Evolutionary conservation across 2,329 filamentous ascomycete species (phyloP), one percentile per base, ranked within the genome.

Genomic region (Xylariales sp.): DNA sequence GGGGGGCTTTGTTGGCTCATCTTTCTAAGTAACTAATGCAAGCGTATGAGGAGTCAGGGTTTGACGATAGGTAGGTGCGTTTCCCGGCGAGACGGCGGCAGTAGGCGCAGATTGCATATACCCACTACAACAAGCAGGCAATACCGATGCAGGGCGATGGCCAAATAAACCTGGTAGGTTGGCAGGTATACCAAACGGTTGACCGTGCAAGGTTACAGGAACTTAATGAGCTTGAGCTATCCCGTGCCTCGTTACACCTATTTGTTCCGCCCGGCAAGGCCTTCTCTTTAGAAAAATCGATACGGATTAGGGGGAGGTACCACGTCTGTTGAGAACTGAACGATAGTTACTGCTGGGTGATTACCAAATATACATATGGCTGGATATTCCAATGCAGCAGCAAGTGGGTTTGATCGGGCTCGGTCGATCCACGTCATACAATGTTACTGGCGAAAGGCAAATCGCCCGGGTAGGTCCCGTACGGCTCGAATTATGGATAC

Each of bases 1-100:
- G 75, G 76, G 68, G 74, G 70, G 61, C 73, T 77, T 70, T 73
- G 72, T 71, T 77, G 72, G 69, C 76, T 78, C 76, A 78, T 78
- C 69, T 64, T 68, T 73, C 68, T 69, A 53, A 62, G 52, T 59
- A 65, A 67, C 41, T 55, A 56, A 70, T 67, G 71, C 73, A 71
- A 66, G 60, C 70, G 72, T 65, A 34, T 57, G 60, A 32, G 23
- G 43, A 41, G 43, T 64, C 67, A 43, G 73, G 59, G 49, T 64
- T 67, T 64, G 50, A 54, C 16, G 61, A 53, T 53, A 54, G 64
- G 69, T 52, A 71, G 62, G 57, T 64, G 69, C 65, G 67, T 62
- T 59, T 59, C 57, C 56, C 50, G 54, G 59, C 28, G 48, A 62
- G 57, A 46, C 45, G 32, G 55, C 50, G 50, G 49, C 43, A 60